A percentile compares a stretch with the other conserved stretches of the same genome.
phyloP scores from a whole-genome alignment of 495 filamentous ascomycete genomes.

The Schizothecium vesticola region DNA sequence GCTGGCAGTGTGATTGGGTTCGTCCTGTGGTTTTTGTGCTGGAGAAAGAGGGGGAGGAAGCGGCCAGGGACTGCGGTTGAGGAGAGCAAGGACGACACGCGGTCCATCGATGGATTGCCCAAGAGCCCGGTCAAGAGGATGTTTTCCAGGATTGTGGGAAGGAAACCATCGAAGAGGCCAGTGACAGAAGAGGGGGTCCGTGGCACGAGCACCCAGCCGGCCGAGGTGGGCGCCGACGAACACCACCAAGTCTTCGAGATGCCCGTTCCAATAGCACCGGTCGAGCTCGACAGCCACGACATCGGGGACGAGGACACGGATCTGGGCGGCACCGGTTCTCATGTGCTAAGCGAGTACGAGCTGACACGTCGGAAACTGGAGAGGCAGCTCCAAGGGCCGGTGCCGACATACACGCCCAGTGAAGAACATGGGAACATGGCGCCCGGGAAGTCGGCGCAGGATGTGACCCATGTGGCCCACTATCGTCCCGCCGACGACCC shows the following conservation, averaged over 20 bases:
- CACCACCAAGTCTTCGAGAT: slow-evolving; percentile 47
- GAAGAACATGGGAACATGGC: neutral
- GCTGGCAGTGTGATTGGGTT: slow-evolving; percentile 38
- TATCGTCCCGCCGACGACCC: slow-evolving; percentile 37
- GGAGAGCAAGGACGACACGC: slow-evolving; percentile 24
- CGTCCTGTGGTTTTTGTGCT: slow-evolving; percentile 28
- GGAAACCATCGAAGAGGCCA: slow-evolving; percentile 24
- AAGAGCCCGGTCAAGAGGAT: slow-evolving; percentile 29
- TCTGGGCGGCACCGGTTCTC: slow-evolving; percentile 25
- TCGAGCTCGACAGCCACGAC: slow-evolving; percentile 44
- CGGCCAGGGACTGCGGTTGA: slow-evolving; percentile 12
- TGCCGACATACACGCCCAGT: slow-evolving; percentile 30
- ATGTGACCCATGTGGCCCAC: slow-evolving; percentile 31
- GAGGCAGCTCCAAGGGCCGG: slow-evolving; percentile 37
- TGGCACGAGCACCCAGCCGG: slow-evolving; percentile 22
- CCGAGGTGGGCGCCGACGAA: slow-evolving; percentile 43
- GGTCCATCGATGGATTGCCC: slow-evolving; percentile 16
- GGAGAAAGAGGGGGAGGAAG: slow-evolving; percentile 22
- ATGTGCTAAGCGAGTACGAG: slow-evolving; percentile 39
- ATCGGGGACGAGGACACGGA: slow-evolving; percentile 33
- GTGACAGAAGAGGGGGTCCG: slow-evolving; percentile 14
- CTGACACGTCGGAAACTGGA: slow-evolving; percentile 40
- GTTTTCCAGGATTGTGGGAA: slow-evolving; percentile 29
- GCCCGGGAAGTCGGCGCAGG: slow-evolving; percentile 34
- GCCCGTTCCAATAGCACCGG: slow-evolving; percentile 41